Conservation (phyloP, 352 stramenopile species). For the Aphanomyces invadans region DNA sequence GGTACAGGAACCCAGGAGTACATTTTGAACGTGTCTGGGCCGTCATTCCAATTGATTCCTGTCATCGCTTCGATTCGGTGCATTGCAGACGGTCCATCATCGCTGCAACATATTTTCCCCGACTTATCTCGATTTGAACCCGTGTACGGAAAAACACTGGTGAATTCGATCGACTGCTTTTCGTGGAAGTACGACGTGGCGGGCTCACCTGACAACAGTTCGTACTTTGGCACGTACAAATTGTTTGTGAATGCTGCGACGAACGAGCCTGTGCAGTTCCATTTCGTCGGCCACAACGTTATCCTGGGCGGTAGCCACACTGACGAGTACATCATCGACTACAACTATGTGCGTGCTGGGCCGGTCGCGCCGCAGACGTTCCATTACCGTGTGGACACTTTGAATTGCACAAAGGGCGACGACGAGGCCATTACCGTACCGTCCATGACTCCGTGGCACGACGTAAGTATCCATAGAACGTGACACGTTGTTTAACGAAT, state of each 20-base stretch:
- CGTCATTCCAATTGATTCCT: slow-evolving; percentile 76
- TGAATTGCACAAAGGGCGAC: slow-evolving; percentile 73
- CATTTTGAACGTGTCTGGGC: slow-evolving; percentile 75
- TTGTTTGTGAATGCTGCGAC: slow-evolving; percentile 75
- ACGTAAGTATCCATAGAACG: too few species aligned
- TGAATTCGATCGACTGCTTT: slow-evolving; percentile 65
- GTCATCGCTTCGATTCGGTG: slow-evolving; percentile 70
- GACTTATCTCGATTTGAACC: slow-evolving; percentile 79
- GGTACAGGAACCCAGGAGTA: slow-evolving; percentile 60
- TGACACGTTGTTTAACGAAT: too few species aligned
- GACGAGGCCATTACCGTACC: slow-evolving; percentile 41
- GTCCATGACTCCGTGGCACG: slow-evolving; percentile 36
- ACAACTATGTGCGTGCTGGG: slow-evolving; percentile 75
- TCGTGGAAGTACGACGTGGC: slow-evolving; percentile 76
- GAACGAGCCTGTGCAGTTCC: slow-evolving; percentile 71
- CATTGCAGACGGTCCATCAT: slow-evolving; percentile 48
- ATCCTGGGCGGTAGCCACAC: slow-evolving; percentile 84
- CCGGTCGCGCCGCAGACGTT: slow-evolving; percentile 62
- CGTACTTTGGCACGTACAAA: slow-evolving; percentile 73
- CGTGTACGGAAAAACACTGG: slow-evolving; percentile 65
- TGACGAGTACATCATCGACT: slow-evolving; percentile 87
- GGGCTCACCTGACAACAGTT: slow-evolving; percentile 36
- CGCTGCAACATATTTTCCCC: slow-evolving; percentile 78
- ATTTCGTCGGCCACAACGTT: slow-evolving; percentile 78
- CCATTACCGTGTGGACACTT: slow-evolving; percentile 50